phyloP scores from a whole-genome alignment of 1,139 yeast genomes.

The Zygosaccharomyces pseudobailii region DNA sequence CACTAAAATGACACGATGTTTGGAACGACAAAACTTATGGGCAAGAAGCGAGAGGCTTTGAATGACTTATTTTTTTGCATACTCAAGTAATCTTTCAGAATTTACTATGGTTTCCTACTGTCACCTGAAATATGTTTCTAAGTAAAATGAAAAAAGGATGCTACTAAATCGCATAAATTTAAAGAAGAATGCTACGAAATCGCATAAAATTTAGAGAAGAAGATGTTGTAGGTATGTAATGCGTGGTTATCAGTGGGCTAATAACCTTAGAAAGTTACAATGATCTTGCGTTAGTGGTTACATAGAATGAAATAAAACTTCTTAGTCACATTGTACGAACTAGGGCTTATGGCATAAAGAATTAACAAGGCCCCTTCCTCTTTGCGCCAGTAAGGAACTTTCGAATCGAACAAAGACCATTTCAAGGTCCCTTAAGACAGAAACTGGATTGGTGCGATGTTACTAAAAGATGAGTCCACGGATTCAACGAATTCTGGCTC shows the following conservation, averaged over 20 bases:
- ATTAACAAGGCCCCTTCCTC: neutral
- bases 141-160: no score
- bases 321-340: neutral
- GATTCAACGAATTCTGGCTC: neutral
- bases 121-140: no score
- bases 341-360: neutral
- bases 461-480: neutral
- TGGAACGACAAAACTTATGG: neutral
- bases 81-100: no score
- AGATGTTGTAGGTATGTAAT: no score
- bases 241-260: no score
- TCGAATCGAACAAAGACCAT: neutral
- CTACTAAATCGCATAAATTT: no score
- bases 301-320: neutral
- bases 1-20: neutral
- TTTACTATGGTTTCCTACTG: no score
- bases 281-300: neutral
- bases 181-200: no score
- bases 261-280: neutral
- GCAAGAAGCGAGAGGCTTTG: neutral
- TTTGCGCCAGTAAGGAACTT: neutral
- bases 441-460: neutral
- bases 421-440: neutral
- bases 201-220: no score
- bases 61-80: no score